Percentiles rank a stretch among this genome's conserved stretches.
These are phyloP conservation scores for Claviceps arundinis DNA, from an alignment of 2,329 filamentous ascomycete genomes.

Conservation along the genomic window DNA sequence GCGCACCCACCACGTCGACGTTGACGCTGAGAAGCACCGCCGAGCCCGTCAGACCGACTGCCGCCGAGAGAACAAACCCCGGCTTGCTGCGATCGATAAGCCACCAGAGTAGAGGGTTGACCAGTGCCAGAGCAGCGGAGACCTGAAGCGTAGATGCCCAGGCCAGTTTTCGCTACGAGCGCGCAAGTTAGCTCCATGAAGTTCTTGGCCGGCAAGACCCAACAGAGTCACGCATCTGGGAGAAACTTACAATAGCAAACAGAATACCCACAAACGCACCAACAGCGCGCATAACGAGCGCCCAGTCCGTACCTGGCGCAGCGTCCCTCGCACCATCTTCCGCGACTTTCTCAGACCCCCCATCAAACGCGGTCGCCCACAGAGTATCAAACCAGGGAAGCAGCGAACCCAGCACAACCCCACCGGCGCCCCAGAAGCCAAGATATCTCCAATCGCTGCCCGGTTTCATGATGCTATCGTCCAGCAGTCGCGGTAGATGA, in stretches of 20 bases:
- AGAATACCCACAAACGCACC: constrained; percentile 49
- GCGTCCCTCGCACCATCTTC: constrained; percentile 18
- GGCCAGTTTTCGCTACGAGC: constrained; percentile 61
- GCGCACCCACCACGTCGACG: constrained; percentile 63
- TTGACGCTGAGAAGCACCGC: constrained; percentile 60
- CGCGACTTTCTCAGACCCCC: constrained; percentile 17
- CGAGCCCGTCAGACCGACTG: constrained; percentile 63
- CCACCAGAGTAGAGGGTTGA: constrained; percentile 92
- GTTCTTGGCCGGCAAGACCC: no score
- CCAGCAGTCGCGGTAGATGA: constrained; percentile 45
- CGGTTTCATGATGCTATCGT: constrained; percentile 24
- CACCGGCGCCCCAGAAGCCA: constrained; percentile 67
- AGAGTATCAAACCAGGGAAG: constrained; percentile 74
- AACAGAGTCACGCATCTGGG: neutral
- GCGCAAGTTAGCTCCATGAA: no score
- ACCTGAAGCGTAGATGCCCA: constrained; percentile 95
- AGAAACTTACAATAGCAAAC: constrained; percentile 58
- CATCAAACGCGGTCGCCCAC: constrained; percentile 45
- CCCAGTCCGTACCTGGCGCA: constrained; percentile 55
- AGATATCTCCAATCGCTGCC: constrained; percentile 53
- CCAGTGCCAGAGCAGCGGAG: constrained; percentile 75
- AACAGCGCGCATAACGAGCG: constrained; percentile 43
- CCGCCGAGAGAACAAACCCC: constrained; percentile 66
- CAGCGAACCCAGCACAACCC: constrained; percentile 63
- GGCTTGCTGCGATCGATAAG: constrained; percentile 80